phyloP scores from a whole-genome alignment of 345 rosid genomes.

The Psidium guajava region DNA sequence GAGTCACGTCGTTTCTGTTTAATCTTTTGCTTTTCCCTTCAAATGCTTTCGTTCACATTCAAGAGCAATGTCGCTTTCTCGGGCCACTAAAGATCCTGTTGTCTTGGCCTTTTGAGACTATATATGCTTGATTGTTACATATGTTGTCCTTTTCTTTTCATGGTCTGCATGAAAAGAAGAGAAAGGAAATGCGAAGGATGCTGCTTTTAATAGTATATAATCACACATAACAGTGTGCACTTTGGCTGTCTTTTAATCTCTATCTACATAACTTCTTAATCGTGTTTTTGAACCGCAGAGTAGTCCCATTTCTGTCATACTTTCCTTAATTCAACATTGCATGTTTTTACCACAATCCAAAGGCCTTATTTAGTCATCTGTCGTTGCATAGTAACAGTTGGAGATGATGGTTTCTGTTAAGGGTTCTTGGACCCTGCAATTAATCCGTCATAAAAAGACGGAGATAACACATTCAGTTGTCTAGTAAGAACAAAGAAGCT shows the following conservation, averaged over 20 bases:
- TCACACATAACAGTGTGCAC: not conserved
- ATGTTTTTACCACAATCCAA: not conserved
- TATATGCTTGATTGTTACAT: constrained; percentile 10
- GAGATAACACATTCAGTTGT: not conserved
- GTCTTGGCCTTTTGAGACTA: constrained; percentile 15
- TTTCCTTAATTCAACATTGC: not conserved
- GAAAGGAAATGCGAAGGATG: not conserved
- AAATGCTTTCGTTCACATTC: not conserved
- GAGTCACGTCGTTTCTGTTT: not conserved
- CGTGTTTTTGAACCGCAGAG: not conserved
- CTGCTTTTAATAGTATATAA: not conserved
- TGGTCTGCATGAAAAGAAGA: not conserved
- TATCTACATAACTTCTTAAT: not conserved
- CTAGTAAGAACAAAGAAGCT: not conserved
- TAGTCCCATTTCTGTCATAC: not conserved
- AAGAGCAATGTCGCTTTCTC: not conserved
- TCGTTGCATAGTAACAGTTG: not conserved
- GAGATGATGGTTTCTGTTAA: not conserved
- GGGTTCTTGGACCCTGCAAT: not conserved
- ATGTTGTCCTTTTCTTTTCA: constrained; percentile 1
- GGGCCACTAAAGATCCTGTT: constrained; percentile 19
- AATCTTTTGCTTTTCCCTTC: not conserved
- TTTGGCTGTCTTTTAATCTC: not conserved
- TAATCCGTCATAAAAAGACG: not conserved
- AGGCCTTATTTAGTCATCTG: not conserved